Conservation (phyloP, 2,329 filamentous ascomycete genomes). For the Chaetomiaceae sp. region DNA sequence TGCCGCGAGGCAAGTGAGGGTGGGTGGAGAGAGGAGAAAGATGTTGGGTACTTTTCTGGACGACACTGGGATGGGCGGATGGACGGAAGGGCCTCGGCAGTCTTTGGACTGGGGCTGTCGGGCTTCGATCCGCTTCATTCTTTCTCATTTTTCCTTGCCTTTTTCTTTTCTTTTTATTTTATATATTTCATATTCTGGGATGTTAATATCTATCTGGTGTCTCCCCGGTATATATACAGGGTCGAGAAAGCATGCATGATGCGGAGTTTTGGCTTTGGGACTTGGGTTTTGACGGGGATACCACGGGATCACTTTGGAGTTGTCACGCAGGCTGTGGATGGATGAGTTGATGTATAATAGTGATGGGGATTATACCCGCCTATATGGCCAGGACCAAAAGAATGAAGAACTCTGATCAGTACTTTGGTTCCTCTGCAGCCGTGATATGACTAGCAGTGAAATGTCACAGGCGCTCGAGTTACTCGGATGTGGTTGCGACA, state of each 20-base stretch:
- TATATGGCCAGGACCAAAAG: conserved; percentile 6
- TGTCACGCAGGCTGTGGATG: neutral
- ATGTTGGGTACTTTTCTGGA: conserved; percentile 14
- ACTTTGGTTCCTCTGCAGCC: neutral
- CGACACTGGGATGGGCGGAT: conserved; percentile 2
- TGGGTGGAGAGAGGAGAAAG: neutral
- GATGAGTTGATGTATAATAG: conserved; percentile 11
- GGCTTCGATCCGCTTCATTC: neutral
- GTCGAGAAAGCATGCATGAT: conserved; percentile 18
- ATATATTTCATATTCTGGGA: neutral
- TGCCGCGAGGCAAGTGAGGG: conserved; percentile 24
- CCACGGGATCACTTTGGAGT: conserved; percentile 8
- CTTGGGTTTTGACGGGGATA: conserved; percentile 9
- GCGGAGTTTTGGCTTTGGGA: conserved; percentile 13
- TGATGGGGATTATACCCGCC: conserved; percentile 14
- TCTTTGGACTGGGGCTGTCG: conserved; percentile 17
- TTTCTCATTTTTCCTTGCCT: neutral
- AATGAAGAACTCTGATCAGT: conserved; percentile 8
- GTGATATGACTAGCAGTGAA: too few relatives aligned
- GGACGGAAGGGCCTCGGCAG: neutral
- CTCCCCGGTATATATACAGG: conserved; percentile 14
- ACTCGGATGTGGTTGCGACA: too few relatives aligned
- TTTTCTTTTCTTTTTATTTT: neutral
- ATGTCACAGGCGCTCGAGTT: too few relatives aligned
- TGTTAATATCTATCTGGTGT: conserved; percentile 8